Evolutionary conservation across 2,329 filamentous ascomycete species (phyloP).

Genomic region (Parastagonospora nodorum): DNA sequence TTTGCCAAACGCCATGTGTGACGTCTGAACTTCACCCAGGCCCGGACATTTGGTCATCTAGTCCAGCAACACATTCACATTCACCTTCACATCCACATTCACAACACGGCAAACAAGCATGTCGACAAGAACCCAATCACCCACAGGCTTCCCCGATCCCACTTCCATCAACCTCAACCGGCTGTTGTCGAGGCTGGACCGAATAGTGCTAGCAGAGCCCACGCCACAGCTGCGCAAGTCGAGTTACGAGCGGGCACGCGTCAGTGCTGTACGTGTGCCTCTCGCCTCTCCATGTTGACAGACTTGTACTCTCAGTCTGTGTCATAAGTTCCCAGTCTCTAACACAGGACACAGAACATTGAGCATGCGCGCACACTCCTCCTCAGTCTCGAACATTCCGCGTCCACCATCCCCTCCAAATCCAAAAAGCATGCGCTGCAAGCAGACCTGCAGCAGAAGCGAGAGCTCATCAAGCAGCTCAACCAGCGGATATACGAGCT

Average conservation of each 20-base stretch:
- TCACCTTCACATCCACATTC: too few relatives aligned
- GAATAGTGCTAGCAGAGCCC: constrained; percentile 65
- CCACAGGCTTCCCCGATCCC: constrained; percentile 29
- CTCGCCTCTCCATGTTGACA: neutral
- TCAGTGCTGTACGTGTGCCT: constrained; percentile 54
- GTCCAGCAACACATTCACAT: constrained; percentile 2
- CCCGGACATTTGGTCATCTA: neutral
- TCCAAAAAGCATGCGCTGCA: constrained; percentile 65
- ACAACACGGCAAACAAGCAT: constrained; percentile 11
- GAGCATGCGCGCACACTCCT: constrained; percentile 72
- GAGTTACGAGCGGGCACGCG: constrained; percentile 68
- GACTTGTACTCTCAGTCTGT: neutral
- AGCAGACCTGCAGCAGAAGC: constrained; percentile 66
- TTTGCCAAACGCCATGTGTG: neutral
- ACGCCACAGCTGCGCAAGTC: constrained; percentile 64
- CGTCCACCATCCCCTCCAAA: constrained; percentile 51
- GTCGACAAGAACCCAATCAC: constrained; percentile 27
- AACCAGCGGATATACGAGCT: constrained; percentile 70
- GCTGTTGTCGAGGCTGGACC: constrained; percentile 69
- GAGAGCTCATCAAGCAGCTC: constrained; percentile 69
- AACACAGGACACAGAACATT: constrained; percentile 61
- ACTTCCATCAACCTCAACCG: constrained; percentile 61
- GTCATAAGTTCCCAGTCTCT: neutral
- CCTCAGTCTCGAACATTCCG: constrained; percentile 72
- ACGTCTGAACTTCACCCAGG: neutral